Conservation (phyloP, 106 monocot genomes). For the Hemerocallis citrina region DNA sequence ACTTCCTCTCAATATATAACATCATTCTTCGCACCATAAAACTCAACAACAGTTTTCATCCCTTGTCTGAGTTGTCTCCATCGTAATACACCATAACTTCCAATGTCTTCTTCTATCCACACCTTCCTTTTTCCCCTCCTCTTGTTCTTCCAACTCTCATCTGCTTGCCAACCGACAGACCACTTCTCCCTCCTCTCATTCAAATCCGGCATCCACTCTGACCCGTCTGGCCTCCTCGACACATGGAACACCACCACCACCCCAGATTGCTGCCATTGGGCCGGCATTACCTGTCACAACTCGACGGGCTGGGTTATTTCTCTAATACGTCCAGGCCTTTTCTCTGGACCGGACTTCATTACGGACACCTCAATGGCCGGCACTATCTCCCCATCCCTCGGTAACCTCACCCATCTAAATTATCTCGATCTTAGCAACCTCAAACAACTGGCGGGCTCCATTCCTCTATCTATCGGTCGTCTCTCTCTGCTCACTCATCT, state of each 20-base stretch:
- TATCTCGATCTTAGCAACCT: conserved; percentile 6
- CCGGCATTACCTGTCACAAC: conserved; percentile 23
- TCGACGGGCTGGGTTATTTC: conserved; percentile 1
- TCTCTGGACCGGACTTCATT: not conserved
- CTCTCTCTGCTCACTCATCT: not conserved
- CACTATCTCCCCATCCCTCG: conserved; percentile 4
- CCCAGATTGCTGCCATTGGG: conserved; percentile 30
- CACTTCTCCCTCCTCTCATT: not conserved
- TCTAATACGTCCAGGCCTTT: not conserved
- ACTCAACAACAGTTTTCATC: too few species aligned
- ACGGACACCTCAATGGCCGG: not conserved
- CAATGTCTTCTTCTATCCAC: too few species aligned
- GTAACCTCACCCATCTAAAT: not conserved
- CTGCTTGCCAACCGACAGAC: not conserved
- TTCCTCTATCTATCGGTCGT: not conserved
- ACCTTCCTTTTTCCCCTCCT: not conserved
- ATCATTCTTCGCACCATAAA: too few species aligned
- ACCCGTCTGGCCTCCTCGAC: not conserved
- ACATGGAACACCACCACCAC: not conserved
- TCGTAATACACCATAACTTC: too few species aligned
- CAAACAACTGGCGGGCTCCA: not conserved
- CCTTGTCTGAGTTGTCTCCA: too few species aligned
- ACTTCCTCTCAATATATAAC: too few species aligned
- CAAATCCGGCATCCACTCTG: not conserved
- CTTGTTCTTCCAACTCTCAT: not conserved